Percentiles rank a stretch among this genome's conserved stretches.
Conservation (phyloP, 2,329 filamentous ascomycete genomes). For the Pseudopyrenochaeta lycopersici region DNA sequence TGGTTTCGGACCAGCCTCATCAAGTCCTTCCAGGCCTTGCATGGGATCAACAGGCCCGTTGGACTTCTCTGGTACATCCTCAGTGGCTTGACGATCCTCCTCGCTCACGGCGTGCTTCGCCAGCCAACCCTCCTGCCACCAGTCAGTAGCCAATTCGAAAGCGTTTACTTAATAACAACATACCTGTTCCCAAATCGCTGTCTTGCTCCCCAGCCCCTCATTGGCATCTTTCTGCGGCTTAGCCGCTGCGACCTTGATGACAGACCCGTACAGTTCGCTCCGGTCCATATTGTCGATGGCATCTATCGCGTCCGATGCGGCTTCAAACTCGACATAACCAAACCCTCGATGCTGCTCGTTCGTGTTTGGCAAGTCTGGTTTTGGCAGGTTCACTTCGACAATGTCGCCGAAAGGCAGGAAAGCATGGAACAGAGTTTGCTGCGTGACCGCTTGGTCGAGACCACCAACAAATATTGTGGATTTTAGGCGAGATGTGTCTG, state of each 20-base stretch:
- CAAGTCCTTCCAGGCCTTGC: slow-evolving; percentile 92
- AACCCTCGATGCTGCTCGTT: slow-evolving; percentile 88
- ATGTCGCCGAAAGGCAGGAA: slow-evolving; percentile 98
- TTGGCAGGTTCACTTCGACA: slow-evolving; percentile 87
- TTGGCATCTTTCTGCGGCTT: slow-evolving; percentile 90
- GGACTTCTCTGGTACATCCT: slow-evolving; percentile 61
- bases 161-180: slow-evolving; percentile 35
- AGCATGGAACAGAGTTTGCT: slow-evolving; percentile 80
- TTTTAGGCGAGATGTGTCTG: slow-evolving; percentile 84
- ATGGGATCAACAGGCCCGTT: slow-evolving; percentile 81
- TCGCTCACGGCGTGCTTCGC: slow-evolving; percentile 86
- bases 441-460: slow-evolving; percentile 79
- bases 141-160: slow-evolving; percentile 17
- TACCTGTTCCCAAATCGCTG: slow-evolving; percentile 97
- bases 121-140: slow-evolving; percentile 84
- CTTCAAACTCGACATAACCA: slow-evolving; percentile 94
- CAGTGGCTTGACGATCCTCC: slow-evolving; percentile 73
- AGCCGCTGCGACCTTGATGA: slow-evolving; percentile 90
- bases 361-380: slow-evolving; percentile 81
- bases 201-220: slow-evolving; percentile 90
- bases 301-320: slow-evolving; percentile 84
- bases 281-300: slow-evolving; percentile 99
- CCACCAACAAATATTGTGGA: slow-evolving; percentile 93
- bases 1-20: slow-evolving; percentile 90
- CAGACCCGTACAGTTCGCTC: slow-evolving; percentile 89